Evolutionary conservation across 176 grass and related monocot species (phyloP), one percentile per base, ranked within the genome.

Genomic region (Canna indica): DNA sequence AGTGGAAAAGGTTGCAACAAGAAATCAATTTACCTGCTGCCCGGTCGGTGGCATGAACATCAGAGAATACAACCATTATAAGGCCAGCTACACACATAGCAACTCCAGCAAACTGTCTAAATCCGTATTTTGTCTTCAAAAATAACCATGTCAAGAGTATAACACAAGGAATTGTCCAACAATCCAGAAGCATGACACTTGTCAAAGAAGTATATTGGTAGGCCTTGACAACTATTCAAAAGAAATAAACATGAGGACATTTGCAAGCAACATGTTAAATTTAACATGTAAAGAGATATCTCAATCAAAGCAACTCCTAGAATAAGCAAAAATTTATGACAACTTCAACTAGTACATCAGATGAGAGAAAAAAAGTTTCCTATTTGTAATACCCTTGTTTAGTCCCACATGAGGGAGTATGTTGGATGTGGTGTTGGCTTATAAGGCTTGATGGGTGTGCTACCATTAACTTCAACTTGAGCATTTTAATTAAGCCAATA

Each of bases 111-210:
- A 83, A 83, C 78, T 83, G 83, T 68, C 73, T 68, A 14, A 81
- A 77, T 76, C 62, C 71, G 39, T 90, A 90, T 33, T 73, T 85
- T 27, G 83, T 85, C 80, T 90, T 90, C 60, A 90, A 69, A 68
- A 90, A 90, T 42, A 85, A 69, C 62, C 68, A 77, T 10, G 83
- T 90, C 47, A 90, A 76, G 67, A 90, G 79, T 73, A 90, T 83
- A 35, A 90, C 87, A 72, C 76, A 85, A 30, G 87, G 87, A 61
- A 90, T 83, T 36, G 87, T 57, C 83, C 87, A 85, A 73, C 87
- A 85, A 78, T 85, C 80, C 74, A 90, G 84, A 73, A 85, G 87
- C 87, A 85, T 83, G 48, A 90, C 83, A 56, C 87, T 90, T 75
- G 83, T 90, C 57, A 90, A 56, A 20, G 87, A 85, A 59, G 83